Conservation (phyloP, 2,329 filamentous ascomycete species). For the Neofusicoccum umdonicola region DNA sequence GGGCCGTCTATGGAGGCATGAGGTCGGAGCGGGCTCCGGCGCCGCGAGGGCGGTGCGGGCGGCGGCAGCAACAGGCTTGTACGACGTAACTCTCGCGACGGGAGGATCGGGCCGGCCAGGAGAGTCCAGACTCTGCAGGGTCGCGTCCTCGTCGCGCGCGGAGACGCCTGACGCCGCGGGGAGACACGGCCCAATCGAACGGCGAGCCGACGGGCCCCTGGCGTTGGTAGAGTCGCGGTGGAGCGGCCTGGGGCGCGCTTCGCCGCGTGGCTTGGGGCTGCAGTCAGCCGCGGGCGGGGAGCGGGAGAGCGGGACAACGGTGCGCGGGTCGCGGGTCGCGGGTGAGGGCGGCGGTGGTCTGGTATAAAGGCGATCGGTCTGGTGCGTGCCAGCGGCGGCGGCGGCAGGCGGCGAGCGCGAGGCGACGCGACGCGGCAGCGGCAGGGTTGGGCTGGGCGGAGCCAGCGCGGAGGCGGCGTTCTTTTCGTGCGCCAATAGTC, state of each 20-base stretch:
- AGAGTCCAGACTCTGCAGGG: background rate
- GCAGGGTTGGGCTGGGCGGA: background rate
- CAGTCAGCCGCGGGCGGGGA: background rate
- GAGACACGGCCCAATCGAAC: too few relatives aligned
- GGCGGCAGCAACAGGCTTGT: too few relatives aligned
- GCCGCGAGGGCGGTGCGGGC: background rate
- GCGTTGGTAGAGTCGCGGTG: too few relatives aligned
- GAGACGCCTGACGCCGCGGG: background rate
- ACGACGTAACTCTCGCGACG: background rate
- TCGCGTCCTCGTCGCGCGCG: background rate
- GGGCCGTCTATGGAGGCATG: background rate
- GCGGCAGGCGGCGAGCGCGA: background rate
- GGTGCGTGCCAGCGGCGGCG: background rate
- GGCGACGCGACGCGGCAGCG: background rate
- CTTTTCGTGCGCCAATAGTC: background rate
- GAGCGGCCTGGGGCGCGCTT: too few relatives aligned
- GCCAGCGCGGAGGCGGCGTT: background rate
- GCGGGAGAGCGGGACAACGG: constrained; percentile 4
- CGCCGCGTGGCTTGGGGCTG: too few relatives aligned
- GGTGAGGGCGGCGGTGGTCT: background rate
- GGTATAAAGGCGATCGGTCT: background rate
- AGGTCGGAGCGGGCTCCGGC: background rate
- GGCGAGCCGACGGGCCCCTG: background rate
- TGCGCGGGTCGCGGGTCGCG: background rate
- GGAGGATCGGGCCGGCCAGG: constrained; percentile 5